Base-by-base conservation (phyloP, 495 filamentous ascomycete genomes). In the Parathielavia appendiculata region DNA sequence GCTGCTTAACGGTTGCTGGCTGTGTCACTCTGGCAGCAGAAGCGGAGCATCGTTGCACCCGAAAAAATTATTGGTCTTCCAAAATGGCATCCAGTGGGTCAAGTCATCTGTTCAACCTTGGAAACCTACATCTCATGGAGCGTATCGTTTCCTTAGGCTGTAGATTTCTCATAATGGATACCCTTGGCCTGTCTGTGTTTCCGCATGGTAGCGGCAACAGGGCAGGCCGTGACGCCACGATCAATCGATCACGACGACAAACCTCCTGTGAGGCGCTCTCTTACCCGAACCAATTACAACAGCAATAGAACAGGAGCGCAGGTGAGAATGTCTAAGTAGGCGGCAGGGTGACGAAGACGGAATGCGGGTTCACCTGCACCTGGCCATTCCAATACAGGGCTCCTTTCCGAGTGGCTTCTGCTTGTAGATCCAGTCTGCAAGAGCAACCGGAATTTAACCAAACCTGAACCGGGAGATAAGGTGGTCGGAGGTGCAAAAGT, bases 21-120 rank as follows among this genome's bases (percentile, higher is more conserved):
- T 38, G 41, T 51, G 17, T 41, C 45, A 60, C 51, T 56, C 50
- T 54, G 44, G 51, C 40, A 26, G 7, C 36, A 32, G 49, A 46
- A 57, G 51, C 48, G 43, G 50, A 64, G 60, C 56, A 57, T 67
- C 52, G 64, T 47, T 52, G 61, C 66, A 63, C 40, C 34, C 36
- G n/a, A 32, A 30, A 30, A 44, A 43, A 20, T 38, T 26, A 35
- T 39, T 20, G 39, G 20, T 34, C 12, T 9, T 45, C 19, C 8
- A 10, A n/a, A n/a, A 38, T 12, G 5, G 30, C 20, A 19, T 19
- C 26, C 23, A 35, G 23, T 60, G 30, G 51, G 44, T 19, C n/a
- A 34, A 47, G 26, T 12, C 41, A 12, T 32, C 34, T 16, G 41
- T 41, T 30, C 19, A 26, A 20, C 23, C 36, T 17, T 38, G 41